phyloP scores from a whole-genome alignment of 768 basidiomycete genomes.

The Chalciporus pseudorubinellus region DNA sequence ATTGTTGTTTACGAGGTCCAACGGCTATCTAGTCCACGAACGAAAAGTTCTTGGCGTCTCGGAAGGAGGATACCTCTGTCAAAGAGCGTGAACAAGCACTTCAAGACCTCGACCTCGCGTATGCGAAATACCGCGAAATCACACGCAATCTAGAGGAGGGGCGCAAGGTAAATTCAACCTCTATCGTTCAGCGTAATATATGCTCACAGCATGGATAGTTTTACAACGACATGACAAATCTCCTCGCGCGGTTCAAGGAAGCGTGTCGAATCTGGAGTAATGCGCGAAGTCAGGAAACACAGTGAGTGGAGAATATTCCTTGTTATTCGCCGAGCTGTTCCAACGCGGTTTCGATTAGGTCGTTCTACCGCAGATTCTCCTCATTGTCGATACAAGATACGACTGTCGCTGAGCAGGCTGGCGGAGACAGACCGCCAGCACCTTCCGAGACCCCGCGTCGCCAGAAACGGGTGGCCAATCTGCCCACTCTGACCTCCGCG shows the following conservation, averaged over 20 bases:
- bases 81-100: slow-evolving; percentile 81
- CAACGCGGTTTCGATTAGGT: slow-evolving; percentile 8
- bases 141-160: slow-evolving; percentile 85
- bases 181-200: neutral
- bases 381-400: slow-evolving; percentile 34
- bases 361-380: slow-evolving; percentile 19
- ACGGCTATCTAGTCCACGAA: slow-evolving; percentile 52
- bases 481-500: slow-evolving; percentile 47
- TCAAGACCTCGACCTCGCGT: slow-evolving; percentile 79
- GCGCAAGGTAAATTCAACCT: slow-evolving; percentile 52
- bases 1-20: neutral
- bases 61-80: slow-evolving; percentile 72
- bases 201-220: slow-evolving; percentile 53
- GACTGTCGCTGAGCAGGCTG: slow-evolving; percentile 4
- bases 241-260: slow-evolving; percentile 73
- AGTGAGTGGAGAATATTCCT: slow-evolving; percentile 43
- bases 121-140: slow-evolving; percentile 86
- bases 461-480: slow-evolving; percentile 32
- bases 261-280: slow-evolving; percentile 74
- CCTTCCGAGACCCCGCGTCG: slow-evolving; percentile 13
- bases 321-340: neutral
- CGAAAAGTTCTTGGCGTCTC: slow-evolving; percentile 68
- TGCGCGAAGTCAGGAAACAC: slow-evolving; percentile 68
- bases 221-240: slow-evolving; percentile 79
- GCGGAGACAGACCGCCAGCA: neutral